These are phyloP conservation scores for Guillardia theta DNA, from an alignment of 78 protist genomes.

Conservation along the genomic window DNA sequence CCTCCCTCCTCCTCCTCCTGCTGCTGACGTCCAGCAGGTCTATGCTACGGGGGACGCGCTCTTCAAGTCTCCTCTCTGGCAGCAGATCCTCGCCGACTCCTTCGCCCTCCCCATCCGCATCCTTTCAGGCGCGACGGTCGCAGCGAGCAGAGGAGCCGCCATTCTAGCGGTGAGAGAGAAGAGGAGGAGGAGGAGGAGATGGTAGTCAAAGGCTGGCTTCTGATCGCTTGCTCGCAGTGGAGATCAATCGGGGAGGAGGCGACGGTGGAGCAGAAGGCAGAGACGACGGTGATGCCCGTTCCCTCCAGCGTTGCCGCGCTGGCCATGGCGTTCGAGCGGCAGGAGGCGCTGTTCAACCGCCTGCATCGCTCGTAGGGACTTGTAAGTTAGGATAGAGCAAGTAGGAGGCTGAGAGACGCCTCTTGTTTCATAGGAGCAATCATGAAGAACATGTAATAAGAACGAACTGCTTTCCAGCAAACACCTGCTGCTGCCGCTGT, in stretches of 20 bases:
- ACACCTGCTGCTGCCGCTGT: too few species aligned
- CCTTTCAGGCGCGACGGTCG: not conserved
- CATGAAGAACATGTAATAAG: too few species aligned
- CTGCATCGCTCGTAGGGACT: not conserved
- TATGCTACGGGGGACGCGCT: not conserved
- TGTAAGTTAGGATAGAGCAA: too few species aligned
- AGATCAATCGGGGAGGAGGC: not conserved
- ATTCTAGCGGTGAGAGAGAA: not conserved
- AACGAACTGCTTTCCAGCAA: too few species aligned
- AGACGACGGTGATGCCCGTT: not conserved
- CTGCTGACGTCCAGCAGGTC: not conserved
- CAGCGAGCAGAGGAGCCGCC: not conserved
- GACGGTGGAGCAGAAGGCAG: not conserved
- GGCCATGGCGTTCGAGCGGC: not conserved
- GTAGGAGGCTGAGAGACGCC: too few species aligned
- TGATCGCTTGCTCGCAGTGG: too few species aligned
- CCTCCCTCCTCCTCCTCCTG: not conserved
- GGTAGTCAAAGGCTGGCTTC: too few species aligned
- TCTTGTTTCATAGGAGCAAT: too few species aligned
- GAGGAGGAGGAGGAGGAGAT: too few species aligned
- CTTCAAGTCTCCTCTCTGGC: constrained; percentile 13
- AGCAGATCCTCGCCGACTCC: constrained; percentile 1
- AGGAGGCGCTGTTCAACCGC: constrained; percentile 17
- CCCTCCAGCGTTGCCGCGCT: not conserved
- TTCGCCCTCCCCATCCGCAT: not conserved